A percentile compares a stretch with the other conserved stretches of the same genome.
These are phyloP conservation scores for Penicillium paneum DNA, from an alignment of 2,329 filamentous ascomycete species.

Conservation along the genomic window DNA sequence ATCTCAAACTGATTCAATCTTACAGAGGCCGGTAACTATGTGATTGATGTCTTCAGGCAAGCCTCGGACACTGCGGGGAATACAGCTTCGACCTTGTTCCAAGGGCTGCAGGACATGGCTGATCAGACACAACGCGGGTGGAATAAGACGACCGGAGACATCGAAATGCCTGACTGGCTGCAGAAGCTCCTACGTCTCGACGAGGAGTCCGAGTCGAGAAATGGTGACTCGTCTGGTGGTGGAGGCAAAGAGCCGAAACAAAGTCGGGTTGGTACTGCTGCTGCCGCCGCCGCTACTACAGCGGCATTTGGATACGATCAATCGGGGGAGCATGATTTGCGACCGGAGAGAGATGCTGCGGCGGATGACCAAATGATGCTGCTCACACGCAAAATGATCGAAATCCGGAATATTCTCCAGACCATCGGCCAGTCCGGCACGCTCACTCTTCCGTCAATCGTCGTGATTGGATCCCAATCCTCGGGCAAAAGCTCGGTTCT, in stretches of 20 bases:
- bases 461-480: slow-evolving; percentile 98
- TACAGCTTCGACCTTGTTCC: slow-evolving; percentile 67
- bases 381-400: slow-evolving; percentile 98
- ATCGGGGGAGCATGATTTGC: slow-evolving; percentile 58
- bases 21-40: slow-evolving; percentile 71
- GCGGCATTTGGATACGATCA: slow-evolving; percentile 76
- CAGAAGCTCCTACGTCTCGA: slow-evolving; percentile 66
- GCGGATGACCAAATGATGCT: slow-evolving; percentile 99
- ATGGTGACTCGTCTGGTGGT: slow-evolving; percentile 42
- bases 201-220: slow-evolving; percentile 56
- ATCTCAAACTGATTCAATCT: slow-evolving; percentile 1
- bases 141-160: slow-evolving; percentile 75
- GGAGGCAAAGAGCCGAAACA: slow-evolving; percentile 54
- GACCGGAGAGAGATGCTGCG: slow-evolving; percentile 63
- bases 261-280: slow-evolving; percentile 54
- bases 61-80: slow-evolving; percentile 69
- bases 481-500: slow-evolving; percentile 97
- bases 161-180: slow-evolving; percentile 74
- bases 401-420: slow-evolving; percentile 88
- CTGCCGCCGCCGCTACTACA: slow-evolving; percentile 67
- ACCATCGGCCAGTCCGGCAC: slow-evolving; percentile 88
- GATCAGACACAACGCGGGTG: slow-evolving; percentile 77
- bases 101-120: slow-evolving; percentile 69
- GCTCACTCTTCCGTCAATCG: slow-evolving; percentile 87
- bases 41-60: slow-evolving; percentile 69